phyloP scores from a whole-genome alignment of 2,329 filamentous ascomycete genomes.

The Emericellopsis atlantica region DNA sequence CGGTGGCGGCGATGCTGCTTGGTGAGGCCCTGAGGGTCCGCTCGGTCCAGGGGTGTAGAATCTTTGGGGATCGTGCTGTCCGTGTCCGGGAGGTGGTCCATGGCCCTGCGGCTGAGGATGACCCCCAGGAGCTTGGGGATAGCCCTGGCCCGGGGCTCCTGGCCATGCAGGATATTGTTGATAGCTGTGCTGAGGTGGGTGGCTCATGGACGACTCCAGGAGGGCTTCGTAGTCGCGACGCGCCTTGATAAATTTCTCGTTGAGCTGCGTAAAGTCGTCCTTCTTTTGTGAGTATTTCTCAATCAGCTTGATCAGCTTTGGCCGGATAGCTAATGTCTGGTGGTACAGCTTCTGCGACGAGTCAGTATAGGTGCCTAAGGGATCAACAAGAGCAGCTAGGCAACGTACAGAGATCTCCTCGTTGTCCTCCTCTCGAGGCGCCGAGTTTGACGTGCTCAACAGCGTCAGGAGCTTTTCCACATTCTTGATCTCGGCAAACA shows the following conservation, averaged over 20 bases:
- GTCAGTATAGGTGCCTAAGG: conserved; percentile 15
- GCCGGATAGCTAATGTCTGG: conserved; percentile 83
- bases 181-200: conserved; percentile 71
- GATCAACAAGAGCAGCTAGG: background rate
- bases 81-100: conserved; percentile 23
- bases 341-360: conserved; percentile 61
- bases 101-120: conserved; percentile 16
- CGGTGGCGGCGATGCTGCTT: conserved; percentile 30
- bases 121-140: conserved; percentile 24
- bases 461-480: conserved; percentile 67
- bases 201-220: conserved; percentile 93
- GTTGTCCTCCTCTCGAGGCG: conserved; percentile 77
- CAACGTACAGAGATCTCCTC: conserved; percentile 77
- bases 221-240: conserved; percentile 91
- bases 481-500: conserved; percentile 53
- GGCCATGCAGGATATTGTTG: conserved; percentile 52
- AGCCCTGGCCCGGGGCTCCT: conserved; percentile 31
- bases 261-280: conserved; percentile 95
- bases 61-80: conserved; percentile 48
- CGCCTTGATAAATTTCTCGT: conserved; percentile 99
- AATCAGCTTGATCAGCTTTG: conserved; percentile 94
- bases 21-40: conserved; percentile 5
- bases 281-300: conserved; percentile 99
- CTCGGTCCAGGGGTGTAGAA: conserved; percentile 53
- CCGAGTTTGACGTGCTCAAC: conserved; percentile 74